Evolutionary conservation across 441 rosid species (phyloP), one percentile per base, ranked within the genome.

Genomic region (Omphalea diandra): DNA sequence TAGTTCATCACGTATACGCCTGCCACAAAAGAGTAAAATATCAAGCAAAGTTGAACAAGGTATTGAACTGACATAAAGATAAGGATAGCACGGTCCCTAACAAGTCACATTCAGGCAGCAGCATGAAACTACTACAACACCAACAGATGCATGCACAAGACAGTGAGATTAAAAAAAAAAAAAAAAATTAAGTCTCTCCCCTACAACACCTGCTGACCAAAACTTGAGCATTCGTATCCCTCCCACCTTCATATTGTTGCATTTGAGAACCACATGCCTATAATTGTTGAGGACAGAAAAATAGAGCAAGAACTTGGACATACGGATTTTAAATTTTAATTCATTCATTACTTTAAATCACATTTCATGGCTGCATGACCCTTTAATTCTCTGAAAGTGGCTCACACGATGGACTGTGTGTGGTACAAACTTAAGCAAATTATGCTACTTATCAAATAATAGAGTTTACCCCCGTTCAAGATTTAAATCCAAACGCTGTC

Each of bases 401-500:
- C 14, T 36, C 46, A 43, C 5, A 26, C 2, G 17, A 32, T 32
- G 62, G 36, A 57, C 20, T 12, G 17, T 22, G n/a, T n/a, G 18
- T 20, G 49, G 27, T 2, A 32, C 17, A 18, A 18, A 36, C 29
- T 60, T 12, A 26, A 7, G 40, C 63, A 33, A 55, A 64, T n/a
- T 31, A 55, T 38, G 29, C 31, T 14, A 43, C 55, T 31, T 10
- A 1, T 2, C 49, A 52, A 24, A 60, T 22, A 55, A 7, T 9
- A 31, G 32, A 33, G 55, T 36, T 17, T 20, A 93, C 98, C 96
- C 96, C 84, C 85, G 88, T 86, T 93, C 98, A 56, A 93, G 96
- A 89, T 93, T 93, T 77, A 93, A 80, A 87, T 91, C 97, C 84
- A 93, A 83, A 46, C 94, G 94, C 76, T 93, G 97, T 31, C 98